Base-by-base conservation (phyloP, 768 basidiomycete genomes). In the Tephrocybe sp. region DNA sequence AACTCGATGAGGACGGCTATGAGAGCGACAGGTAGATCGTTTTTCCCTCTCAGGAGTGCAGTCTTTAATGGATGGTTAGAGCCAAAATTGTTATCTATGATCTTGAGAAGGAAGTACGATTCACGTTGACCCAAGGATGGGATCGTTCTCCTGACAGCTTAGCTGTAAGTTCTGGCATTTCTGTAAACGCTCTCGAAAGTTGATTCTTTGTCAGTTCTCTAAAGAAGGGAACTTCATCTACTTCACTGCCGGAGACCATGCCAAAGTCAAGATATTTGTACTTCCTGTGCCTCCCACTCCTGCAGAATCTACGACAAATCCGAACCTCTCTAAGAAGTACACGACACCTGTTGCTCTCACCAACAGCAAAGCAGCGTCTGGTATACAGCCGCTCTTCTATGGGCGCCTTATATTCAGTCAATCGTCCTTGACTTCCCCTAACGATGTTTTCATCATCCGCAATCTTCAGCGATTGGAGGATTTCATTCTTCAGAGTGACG, bases 1-100 rank as follows among this genome's bases (percentile, higher is more conserved):
- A 98, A 66, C 79, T 94, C 55, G 84, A 86, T 45, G 66, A 88
- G 62, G 93, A 98, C 59, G 94, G 95, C 1, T 88, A 94, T 58
- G 95, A 98, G 68, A 78, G 87, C 45, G 95, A 96, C 68, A 81
- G 88, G 85, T 84, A 53, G 37, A 64, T 49, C 7, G 24, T 25
- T 12, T 38, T 33, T n/a, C 4, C 21, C 18, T 12, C 11, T 48
- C 40, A 21, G 3, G 8, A 7, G 34, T 15, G 15, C 38, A 8
- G 15, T 15, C 34, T 12, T n/a, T 45, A 14, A 50, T 18, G 14
- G 12, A 17, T 26, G 36, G 17, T 0, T 56, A 90, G 90, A 54
- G 79, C 81, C 7, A 88, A 90, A 64, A 77, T 94, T 41, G 82
- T 93, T 37, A 78, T 93, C 8, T 90, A 86, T 60, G 90, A 95